Conservation (phyloP, 2,329 filamentous ascomycete genomes). For the Talaromyces sp. region DNA sequence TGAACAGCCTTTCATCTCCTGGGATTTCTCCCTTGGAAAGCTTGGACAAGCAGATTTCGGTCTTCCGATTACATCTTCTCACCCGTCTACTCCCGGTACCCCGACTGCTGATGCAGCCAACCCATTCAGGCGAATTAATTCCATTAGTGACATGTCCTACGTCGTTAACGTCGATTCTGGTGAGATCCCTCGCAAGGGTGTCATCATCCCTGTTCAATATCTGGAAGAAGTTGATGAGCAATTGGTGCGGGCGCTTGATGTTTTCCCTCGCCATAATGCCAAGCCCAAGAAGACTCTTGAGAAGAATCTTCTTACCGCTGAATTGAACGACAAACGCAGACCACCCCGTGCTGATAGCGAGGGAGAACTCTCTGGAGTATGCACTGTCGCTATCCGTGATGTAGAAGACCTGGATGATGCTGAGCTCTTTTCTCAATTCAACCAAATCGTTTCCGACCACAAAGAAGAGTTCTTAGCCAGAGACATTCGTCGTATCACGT, state of each 20-base stretch:
- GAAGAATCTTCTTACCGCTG: slow-evolving; percentile 58
- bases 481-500: slow-evolving; percentile 82
- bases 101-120: slow-evolving; percentile 57
- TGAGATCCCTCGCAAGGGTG: slow-evolving; percentile 83
- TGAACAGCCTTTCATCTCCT: slow-evolving; percentile 71
- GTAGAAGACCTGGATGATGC: slow-evolving; percentile 76
- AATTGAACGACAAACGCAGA: slow-evolving; percentile 68
- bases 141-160: slow-evolving; percentile 95
- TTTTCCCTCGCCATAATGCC: slow-evolving; percentile 58
- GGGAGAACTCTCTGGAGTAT: slow-evolving; percentile 82
- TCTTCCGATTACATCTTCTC: slow-evolving; percentile 66
- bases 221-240: slow-evolving; percentile 90
- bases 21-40: slow-evolving; percentile 95
- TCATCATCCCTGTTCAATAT: slow-evolving; percentile 89
- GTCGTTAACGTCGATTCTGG: slow-evolving; percentile 61
- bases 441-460: slow-evolving; percentile 69
- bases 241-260: slow-evolving; percentile 75
- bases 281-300: slow-evolving; percentile 52
- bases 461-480: slow-evolving; percentile 78
- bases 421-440: slow-evolving; percentile 71
- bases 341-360: slow-evolving; percentile 50
- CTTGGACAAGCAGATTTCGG: slow-evolving; percentile 88
- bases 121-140: slow-evolving; percentile 77
- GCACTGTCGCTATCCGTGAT: slow-evolving; percentile 88
- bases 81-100: slow-evolving; percentile 78